Conservation (phyloP, 2,329 filamentous ascomycete genomes). For the Pestalotiopsis sp. region DNA sequence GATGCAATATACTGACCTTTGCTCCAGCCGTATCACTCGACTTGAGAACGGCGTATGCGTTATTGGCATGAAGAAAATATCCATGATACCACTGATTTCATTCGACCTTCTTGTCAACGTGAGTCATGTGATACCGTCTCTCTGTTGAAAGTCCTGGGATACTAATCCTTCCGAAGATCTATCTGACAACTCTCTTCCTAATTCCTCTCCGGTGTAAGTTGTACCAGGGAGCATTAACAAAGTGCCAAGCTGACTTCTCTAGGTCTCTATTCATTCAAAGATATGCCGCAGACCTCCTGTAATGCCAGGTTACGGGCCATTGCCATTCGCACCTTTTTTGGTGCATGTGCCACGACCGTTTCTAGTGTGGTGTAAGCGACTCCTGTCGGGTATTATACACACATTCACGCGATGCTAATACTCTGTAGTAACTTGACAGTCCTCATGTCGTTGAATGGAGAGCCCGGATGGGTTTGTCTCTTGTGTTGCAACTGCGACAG, state of each 20-base stretch:
- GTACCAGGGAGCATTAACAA: neutral
- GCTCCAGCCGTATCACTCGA: conserved; percentile 55
- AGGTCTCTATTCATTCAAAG: conserved; percentile 60
- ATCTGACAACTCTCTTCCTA: conserved; percentile 64
- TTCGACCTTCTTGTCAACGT: conserved; percentile 48
- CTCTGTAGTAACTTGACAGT: conserved; percentile 57
- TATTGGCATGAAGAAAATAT: conserved; percentile 58
- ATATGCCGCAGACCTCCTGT: conserved; percentile 42
- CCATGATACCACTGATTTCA: too few species aligned
- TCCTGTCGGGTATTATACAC: too few species aligned
- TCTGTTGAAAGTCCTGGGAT: too few species aligned
- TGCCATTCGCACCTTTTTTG: conserved; percentile 62
- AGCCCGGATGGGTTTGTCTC: conserved; percentile 67
- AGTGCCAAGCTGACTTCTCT: neutral
- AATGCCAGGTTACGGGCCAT: conserved; percentile 51
- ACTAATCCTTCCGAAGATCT: conserved; percentile 41
- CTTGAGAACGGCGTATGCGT: conserved; percentile 59
- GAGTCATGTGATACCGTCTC: conserved; percentile 10
- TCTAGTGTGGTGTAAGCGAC: conserved; percentile 58
- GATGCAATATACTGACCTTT: neutral
- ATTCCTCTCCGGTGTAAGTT: conserved; percentile 58
- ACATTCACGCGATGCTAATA: too few species aligned
- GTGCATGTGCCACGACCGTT: conserved; percentile 57
- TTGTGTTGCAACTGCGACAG: conserved; percentile 68
- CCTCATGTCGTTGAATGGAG: conserved; percentile 60